These are phyloP conservation scores for Phyllosticta citribraziliensis DNA, from an alignment of 2,329 filamentous ascomycete species.

Conservation along the genomic window DNA sequence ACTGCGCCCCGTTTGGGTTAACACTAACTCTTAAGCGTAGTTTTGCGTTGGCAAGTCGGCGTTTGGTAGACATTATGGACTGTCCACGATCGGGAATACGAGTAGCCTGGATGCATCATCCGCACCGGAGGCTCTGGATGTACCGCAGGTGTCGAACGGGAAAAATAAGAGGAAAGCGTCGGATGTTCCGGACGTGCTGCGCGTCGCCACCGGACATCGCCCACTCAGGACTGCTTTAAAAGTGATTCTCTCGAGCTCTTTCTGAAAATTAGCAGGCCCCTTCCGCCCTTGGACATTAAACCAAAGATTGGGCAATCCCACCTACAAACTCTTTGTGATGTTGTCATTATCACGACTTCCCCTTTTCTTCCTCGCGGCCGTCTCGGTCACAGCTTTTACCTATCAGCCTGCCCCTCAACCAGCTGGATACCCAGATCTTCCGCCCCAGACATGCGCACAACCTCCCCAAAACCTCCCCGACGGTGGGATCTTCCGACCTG, in stretches of 20 bases:
- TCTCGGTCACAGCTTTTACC: not conserved
- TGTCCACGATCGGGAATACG: too few species aligned
- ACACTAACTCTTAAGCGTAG: too few species aligned
- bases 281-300: too few species aligned
- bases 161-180: not conserved
- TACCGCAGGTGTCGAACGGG: not conserved
- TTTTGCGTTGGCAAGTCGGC: too few species aligned
- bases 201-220: not conserved
- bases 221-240: too few species aligned
- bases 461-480: not conserved
- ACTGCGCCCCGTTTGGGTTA: too few species aligned
- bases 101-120: too few species aligned
- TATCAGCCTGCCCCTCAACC: not conserved
- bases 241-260: too few species aligned
- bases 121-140: not conserved
- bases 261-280: too few species aligned
- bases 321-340: not conserved
- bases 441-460: not conserved
- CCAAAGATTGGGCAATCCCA: too few species aligned
- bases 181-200: not conserved
- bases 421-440: not conserved
- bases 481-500: not conserved
- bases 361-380: not conserved
- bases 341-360: not conserved
- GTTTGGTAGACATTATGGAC: too few species aligned